Conservation (phyloP, 306 rosid species). For the Rosa chinensis region DNA sequence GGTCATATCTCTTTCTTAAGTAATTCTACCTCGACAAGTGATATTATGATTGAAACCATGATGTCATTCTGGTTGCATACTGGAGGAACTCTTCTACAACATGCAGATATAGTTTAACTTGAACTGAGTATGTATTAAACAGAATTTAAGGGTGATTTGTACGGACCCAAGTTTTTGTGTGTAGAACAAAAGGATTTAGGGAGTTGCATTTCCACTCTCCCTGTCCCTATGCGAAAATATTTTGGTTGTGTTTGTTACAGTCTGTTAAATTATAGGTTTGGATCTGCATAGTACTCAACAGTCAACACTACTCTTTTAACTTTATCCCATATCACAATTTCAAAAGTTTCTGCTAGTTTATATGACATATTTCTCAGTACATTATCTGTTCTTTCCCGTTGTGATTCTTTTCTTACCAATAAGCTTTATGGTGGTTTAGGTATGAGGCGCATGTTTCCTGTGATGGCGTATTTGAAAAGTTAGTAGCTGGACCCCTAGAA, state of each 20-base stretch:
- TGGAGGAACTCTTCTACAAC: background rate
- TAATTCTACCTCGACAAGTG: background rate
- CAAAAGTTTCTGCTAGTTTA: background rate
- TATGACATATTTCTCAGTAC: background rate
- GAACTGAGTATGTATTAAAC: background rate
- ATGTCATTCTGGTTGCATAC: background rate
- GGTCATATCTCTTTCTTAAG: background rate
- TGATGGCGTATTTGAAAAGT: slow-evolving; percentile 48
- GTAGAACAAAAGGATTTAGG: background rate
- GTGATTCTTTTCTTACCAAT: background rate
- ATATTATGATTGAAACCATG: background rate
- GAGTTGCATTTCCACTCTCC: background rate
- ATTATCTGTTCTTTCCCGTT: background rate
- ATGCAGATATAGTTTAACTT: background rate
- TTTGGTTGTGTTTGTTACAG: background rate
- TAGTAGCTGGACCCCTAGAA: slow-evolving; percentile 65
- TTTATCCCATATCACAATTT: background rate
- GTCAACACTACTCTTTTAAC: background rate
- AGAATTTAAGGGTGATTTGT: background rate
- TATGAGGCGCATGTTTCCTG: slow-evolving; percentile 63
- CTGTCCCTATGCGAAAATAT: background rate
- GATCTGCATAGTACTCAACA: background rate
- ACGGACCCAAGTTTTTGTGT: background rate
- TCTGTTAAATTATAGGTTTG: background rate
- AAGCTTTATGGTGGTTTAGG: slow-evolving; percentile 36